Conservation (phyloP, 768 basidiomycete species). For the Boletus eberwhitei region DNA sequence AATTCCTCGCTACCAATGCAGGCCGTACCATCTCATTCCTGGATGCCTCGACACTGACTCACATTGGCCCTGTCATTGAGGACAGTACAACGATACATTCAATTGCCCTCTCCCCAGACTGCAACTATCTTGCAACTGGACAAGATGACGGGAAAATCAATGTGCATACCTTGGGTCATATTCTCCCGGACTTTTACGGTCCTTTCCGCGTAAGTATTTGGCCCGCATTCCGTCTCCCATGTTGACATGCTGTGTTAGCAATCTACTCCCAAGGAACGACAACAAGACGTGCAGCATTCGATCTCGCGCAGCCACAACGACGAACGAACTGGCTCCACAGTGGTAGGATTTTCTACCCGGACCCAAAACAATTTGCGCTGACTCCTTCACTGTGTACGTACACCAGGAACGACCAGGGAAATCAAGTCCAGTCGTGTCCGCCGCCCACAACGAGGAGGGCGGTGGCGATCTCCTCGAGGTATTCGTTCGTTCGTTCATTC, state of each 20-base stretch:
- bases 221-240: too few species aligned
- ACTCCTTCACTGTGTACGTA: too few species aligned
- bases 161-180: not conserved
- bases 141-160: not conserved
- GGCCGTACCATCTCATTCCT: not conserved
- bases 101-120: not conserved
- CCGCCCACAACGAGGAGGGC: not conserved
- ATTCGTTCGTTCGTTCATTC: not conserved
- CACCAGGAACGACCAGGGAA: too few species aligned
- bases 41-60: not conserved
- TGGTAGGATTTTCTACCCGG: too few species aligned
- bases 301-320: too few species aligned
- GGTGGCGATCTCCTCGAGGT: not conserved
- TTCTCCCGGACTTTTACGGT: not conserved
- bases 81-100: not conserved
- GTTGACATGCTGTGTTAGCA: not conserved
- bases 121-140: not conserved
- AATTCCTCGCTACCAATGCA: not conserved
- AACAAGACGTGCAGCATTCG: not conserved
- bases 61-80: not conserved
- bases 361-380: too few species aligned
- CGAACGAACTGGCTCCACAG: too few species aligned
- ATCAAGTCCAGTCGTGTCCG: too few species aligned
- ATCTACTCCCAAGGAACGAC: not conserved
- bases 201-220: not conserved